Evolutionary conservation across 306 rosid genomes (phyloP).

Genomic region (Heteromeles arbutifolia): DNA sequence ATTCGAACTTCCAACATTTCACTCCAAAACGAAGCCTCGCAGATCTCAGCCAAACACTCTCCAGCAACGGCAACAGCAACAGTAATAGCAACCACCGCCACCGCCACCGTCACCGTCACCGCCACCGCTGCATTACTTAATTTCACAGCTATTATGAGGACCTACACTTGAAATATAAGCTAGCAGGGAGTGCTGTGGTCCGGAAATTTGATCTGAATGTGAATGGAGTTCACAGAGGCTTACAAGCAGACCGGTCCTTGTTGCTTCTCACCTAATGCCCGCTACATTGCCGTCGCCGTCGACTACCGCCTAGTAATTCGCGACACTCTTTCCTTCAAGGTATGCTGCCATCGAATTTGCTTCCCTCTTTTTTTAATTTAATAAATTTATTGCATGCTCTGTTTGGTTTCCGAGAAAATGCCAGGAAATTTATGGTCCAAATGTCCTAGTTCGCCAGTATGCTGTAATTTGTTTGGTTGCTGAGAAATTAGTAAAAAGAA

Average conservation of each 20-base stretch:
- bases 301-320: slow-evolving; percentile 98
- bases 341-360: neutral
- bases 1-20: neutral
- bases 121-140: neutral
- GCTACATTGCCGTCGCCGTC: slow-evolving; percentile 83
- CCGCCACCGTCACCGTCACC: neutral
- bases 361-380: too few relatives aligned
- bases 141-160: neutral
- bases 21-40: neutral
- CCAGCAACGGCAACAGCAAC: neutral
- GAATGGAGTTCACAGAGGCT: slow-evolving; percentile 90
- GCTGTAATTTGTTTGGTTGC: neutral
- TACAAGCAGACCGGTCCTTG: slow-evolving; percentile 94
- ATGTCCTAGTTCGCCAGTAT: neutral
- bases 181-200: neutral
- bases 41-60: neutral
- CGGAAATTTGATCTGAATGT: neutral
- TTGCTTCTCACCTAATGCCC: slow-evolving; percentile 91
- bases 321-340: slow-evolving; percentile 84
- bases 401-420: slow-evolving; percentile 4
- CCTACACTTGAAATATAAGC: neutral
- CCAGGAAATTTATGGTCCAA: neutral
- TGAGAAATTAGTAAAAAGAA: neutral
- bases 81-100: neutral
- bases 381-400: neutral